These are phyloP conservation scores for Physaria fendleri DNA, from an alignment of 345 rosid genomes.

Conservation along the genomic window DNA sequence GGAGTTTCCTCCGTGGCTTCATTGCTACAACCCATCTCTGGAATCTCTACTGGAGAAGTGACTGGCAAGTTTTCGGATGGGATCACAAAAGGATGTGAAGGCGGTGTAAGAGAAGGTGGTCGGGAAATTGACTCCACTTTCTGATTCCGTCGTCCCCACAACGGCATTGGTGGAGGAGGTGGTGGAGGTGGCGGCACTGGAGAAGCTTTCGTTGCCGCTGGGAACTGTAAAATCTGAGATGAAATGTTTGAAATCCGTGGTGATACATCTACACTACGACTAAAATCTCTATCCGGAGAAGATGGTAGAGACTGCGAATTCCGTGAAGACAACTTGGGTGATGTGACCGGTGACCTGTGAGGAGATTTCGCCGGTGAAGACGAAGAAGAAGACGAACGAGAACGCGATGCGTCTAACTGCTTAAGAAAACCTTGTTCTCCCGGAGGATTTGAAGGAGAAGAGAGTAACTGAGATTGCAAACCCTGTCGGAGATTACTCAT, in stretches of 20 bases:
- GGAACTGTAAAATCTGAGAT: slow-evolving; percentile 28
- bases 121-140: slow-evolving; percentile 32
- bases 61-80: slow-evolving; percentile 24
- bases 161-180: slow-evolving; percentile 29
- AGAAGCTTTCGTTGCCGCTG: not conserved
- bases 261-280: slow-evolving; percentile 34
- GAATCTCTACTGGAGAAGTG: not conserved
- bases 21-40: slow-evolving; percentile 1
- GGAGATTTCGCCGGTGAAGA: slow-evolving; percentile 44
- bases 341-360: slow-evolving; percentile 13
- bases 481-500: slow-evolving; percentile 31
- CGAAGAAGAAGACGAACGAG: slow-evolving; percentile 21
- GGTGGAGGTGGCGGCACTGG: slow-evolving; percentile 29
- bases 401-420: slow-evolving; percentile 30
- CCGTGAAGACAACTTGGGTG: slow-evolving; percentile 8
- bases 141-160: slow-evolving; percentile 32
- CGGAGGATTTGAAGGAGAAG: slow-evolving; percentile 32
- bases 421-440: slow-evolving; percentile 27
- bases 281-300: slow-evolving; percentile 35
- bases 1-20: slow-evolving; percentile 39
- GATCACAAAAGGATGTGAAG: slow-evolving; percentile 66
- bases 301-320: slow-evolving; percentile 26
- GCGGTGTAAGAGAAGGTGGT: slow-evolving; percentile 58
- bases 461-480: slow-evolving; percentile 30
- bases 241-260: slow-evolving; percentile 27